These are phyloP conservation scores for Talaromyces sp. DNA, from an alignment of 2,329 filamentous ascomycete species.

Conservation along the genomic window DNA sequence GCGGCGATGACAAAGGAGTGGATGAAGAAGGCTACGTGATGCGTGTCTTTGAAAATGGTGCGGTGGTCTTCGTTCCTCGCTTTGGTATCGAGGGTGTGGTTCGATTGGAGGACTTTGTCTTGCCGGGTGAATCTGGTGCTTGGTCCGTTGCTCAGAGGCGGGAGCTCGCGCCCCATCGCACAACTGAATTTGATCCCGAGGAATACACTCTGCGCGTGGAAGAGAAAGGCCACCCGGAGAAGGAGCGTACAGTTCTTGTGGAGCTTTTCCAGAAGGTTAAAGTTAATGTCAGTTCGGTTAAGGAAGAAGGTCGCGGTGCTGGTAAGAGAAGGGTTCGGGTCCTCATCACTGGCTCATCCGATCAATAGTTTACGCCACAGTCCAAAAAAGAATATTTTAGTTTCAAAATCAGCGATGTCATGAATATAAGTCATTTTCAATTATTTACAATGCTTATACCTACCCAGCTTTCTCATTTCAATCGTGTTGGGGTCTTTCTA, in stretches of 20 bases:
- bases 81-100: slow-evolving; percentile 96
- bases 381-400: background rate
- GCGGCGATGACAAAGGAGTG: slow-evolving; percentile 45
- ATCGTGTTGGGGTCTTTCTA: background rate
- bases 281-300: slow-evolving; percentile 87
- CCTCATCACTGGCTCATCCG: slow-evolving; percentile 33
- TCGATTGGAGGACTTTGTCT: slow-evolving; percentile 77
- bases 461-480: too few relatives aligned
- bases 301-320: slow-evolving; percentile 78
- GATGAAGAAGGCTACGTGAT: slow-evolving; percentile 95
- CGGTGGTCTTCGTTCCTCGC: slow-evolving; percentile 91
- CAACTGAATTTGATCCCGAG: slow-evolving; percentile 82
- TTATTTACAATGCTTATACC: background rate
- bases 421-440: background rate
- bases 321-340: slow-evolving; percentile 75
- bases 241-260: slow-evolving; percentile 54
- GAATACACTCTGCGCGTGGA: slow-evolving; percentile 72
- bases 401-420: background rate
- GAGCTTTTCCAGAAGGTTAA: slow-evolving; percentile 91
- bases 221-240: slow-evolving; percentile 51
- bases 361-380: background rate
- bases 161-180: slow-evolving; percentile 55
- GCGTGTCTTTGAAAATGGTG: slow-evolving; percentile 95
- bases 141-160: slow-evolving; percentile 36
- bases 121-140: slow-evolving; percentile 57